Percentiles rank a stretch among this genome's conserved stretches.
These are phyloP conservation scores for Picochlorum sp. DNA, from an alignment of 139 green algal genomes.

Conservation along the genomic window DNA sequence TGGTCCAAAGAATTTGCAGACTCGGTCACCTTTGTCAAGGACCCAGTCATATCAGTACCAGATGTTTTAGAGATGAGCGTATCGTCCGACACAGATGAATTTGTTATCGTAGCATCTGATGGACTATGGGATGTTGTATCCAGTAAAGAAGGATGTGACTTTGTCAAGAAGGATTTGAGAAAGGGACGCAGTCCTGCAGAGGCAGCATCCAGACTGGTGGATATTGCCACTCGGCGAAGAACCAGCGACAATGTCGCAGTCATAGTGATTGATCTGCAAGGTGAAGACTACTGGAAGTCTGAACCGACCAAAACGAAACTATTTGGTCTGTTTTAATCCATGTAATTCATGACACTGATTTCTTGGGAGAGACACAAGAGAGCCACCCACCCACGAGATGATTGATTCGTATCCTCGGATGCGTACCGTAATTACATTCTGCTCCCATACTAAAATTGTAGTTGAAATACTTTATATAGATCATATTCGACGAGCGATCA, in stretches of 20 bases:
- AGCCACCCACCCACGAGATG: no score
- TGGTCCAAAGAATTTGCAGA: slow-evolving; percentile 43
- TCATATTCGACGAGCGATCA: no score
- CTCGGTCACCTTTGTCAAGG: slow-evolving; percentile 25
- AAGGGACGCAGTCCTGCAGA: slow-evolving; percentile 17
- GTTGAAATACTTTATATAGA: no score
- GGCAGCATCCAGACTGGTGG: slow-evolving; percentile 29
- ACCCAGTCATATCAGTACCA: slow-evolving; percentile 49
- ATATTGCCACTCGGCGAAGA: slow-evolving; percentile 24
- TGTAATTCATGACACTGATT: neutral
- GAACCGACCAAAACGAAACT: slow-evolving; percentile 13
- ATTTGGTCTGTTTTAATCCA: slow-evolving; percentile 17
- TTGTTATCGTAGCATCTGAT: slow-evolving; percentile 64
- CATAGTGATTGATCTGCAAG: slow-evolving; percentile 37
- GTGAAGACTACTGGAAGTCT: slow-evolving; percentile 1
- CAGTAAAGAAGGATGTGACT: slow-evolving; percentile 31
- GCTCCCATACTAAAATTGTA: no score
- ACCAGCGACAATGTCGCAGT: slow-evolving; percentile 46
- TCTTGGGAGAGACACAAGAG: no score
- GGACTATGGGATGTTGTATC: slow-evolving; percentile 57
- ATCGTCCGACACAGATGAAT: slow-evolving; percentile 44
- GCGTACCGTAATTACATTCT: no score
- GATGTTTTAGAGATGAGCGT: slow-evolving; percentile 51
- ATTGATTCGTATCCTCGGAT: no score
- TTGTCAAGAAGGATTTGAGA: slow-evolving; percentile 31